Evolutionary conservation across 306 rosid genomes (phyloP).

Genomic region (Echinosophora koreensis): DNA sequence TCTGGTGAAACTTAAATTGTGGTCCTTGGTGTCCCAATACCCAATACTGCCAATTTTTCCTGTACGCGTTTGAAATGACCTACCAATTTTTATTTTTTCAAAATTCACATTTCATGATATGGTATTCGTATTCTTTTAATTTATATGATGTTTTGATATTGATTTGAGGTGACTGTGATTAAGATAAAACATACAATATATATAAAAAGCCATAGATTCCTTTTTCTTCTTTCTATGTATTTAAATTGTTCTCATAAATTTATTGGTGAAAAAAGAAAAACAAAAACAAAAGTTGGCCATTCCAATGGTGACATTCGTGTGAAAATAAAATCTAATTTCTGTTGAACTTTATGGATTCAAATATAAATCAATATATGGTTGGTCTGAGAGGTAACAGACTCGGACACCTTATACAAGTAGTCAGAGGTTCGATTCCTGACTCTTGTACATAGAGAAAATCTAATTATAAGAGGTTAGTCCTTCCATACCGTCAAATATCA

Average conservation of each 20-base stretch:
- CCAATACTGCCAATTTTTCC: constrained; percentile 14
- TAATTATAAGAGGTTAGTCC: too few species aligned
- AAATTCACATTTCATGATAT: neutral
- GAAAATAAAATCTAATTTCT: neutral
- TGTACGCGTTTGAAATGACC: constrained; percentile 25
- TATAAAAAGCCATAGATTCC: constrained; percentile 6
- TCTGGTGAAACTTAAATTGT: constrained; percentile 11
- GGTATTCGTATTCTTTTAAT: neutral
- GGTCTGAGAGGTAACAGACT: too few species aligned
- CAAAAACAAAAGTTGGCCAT: neutral
- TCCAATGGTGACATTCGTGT: neutral
- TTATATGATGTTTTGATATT: neutral
- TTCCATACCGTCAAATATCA: too few species aligned
- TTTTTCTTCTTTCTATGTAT: neutral
- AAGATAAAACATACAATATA: neutral
- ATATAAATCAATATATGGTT: too few species aligned
- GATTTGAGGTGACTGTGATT: neutral
- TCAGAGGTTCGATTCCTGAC: too few species aligned
- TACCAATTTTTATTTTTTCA: neutral
- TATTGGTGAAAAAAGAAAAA: neutral
- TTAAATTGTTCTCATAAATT: neutral
- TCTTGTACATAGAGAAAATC: too few species aligned
- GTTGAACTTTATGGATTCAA: neutral
- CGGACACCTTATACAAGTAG: too few species aligned
- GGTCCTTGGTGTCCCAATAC: constrained; percentile 25